A percentile compares a stretch with the other conserved stretches of the same genome.
These are phyloP conservation scores for Lentithecium fluviatile DNA, from an alignment of 495 filamentous ascomycete species.

Conservation along the genomic window DNA sequence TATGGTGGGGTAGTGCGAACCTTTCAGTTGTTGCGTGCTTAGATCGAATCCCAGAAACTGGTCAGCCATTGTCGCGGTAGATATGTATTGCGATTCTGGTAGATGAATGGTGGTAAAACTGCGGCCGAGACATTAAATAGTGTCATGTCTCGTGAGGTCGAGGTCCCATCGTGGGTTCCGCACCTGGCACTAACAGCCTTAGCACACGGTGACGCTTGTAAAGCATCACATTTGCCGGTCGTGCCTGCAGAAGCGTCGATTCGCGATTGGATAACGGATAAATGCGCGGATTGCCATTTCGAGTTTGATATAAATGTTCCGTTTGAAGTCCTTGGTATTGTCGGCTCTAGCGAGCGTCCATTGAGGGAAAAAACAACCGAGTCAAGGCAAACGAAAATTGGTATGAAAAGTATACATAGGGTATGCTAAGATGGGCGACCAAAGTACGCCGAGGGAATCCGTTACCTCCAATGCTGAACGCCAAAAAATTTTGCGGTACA, in stretches of 20 bases:
- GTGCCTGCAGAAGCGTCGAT: slow-evolving; percentile 6
- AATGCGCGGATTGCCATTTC: slow-evolving; percentile 22
- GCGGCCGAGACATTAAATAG: slow-evolving; percentile 24
- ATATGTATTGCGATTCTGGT: not conserved
- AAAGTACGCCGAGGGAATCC: slow-evolving; percentile 6
- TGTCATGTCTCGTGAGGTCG: slow-evolving; percentile 10
- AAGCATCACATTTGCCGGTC: slow-evolving; percentile 21
- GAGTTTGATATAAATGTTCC: slow-evolving; percentile 1
- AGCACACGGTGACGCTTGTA: slow-evolving; percentile 8
- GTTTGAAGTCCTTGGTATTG: not conserved
- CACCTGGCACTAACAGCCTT: not conserved
- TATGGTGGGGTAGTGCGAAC: slow-evolving; percentile 41
- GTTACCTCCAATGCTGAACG: slow-evolving; percentile 2
- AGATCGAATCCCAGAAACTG: slow-evolving; percentile 95
- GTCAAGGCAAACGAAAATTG: too few species aligned
- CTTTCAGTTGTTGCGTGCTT: slow-evolving; percentile 94
- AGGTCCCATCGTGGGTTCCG: not conserved
- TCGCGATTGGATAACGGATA: slow-evolving; percentile 23
- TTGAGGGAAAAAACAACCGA: not conserved
- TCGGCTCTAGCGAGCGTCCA: not conserved
- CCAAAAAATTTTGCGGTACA: not conserved
- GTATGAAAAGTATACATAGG: too few species aligned
- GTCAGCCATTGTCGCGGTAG: slow-evolving; percentile 41
- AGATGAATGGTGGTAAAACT: not conserved
- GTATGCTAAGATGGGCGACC: not conserved